A percentile compares a stretch with the other conserved stretches of the same genome.
phyloP scores from a whole-genome alignment of 768 basidiomycete species.

The Heimioporus sp. region DNA sequence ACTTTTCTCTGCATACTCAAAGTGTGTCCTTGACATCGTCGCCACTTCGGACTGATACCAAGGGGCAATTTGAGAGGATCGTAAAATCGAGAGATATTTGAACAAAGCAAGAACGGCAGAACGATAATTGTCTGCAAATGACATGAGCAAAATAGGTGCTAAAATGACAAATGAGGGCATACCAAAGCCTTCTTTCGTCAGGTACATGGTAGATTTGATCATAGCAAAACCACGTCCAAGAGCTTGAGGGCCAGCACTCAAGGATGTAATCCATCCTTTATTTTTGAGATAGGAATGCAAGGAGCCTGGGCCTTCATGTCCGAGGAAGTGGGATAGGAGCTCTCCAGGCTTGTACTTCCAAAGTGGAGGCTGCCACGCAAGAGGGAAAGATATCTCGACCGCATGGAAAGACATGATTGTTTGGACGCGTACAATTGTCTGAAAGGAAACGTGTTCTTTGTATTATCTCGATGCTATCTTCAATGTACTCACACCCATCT shows the following conservation, averaged over 20 bases:
- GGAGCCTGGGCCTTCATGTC: slow-evolving; percentile 93
- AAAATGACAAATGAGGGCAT: slow-evolving; percentile 26
- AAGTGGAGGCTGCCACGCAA: slow-evolving; percentile 67
- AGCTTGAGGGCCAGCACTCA: slow-evolving; percentile 67
- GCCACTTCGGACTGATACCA: slow-evolving; percentile 78
- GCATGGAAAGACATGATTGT: slow-evolving; percentile 87
- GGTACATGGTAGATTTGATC: slow-evolving; percentile 78
- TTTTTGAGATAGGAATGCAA: slow-evolving; percentile 86
- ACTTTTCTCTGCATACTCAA: slow-evolving; percentile 85
- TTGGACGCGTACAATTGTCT: slow-evolving; percentile 83
- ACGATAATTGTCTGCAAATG: slow-evolving; percentile 59
- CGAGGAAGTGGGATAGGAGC: slow-evolving; percentile 79
- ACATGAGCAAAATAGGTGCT: slow-evolving; percentile 3
- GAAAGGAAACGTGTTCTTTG: slow-evolving; percentile 17
- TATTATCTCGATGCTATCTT: slow-evolving; percentile 1
- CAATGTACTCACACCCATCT: slow-evolving; percentile 61
- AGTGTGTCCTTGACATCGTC: slow-evolving; percentile 67
- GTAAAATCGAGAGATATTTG: slow-evolving; percentile 75
- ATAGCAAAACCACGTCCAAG: slow-evolving; percentile 84
- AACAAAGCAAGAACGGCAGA: slow-evolving; percentile 66
- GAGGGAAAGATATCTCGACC: slow-evolving; percentile 77
- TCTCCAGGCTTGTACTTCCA: slow-evolving; percentile 78
- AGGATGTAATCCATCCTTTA: slow-evolving; percentile 79
- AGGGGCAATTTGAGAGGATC: slow-evolving; percentile 55
- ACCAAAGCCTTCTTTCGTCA: slow-evolving; percentile 89